Evolutionary conservation across 805 yeast species (phyloP).

Genomic region (Metschnikowia anglica): DNA sequence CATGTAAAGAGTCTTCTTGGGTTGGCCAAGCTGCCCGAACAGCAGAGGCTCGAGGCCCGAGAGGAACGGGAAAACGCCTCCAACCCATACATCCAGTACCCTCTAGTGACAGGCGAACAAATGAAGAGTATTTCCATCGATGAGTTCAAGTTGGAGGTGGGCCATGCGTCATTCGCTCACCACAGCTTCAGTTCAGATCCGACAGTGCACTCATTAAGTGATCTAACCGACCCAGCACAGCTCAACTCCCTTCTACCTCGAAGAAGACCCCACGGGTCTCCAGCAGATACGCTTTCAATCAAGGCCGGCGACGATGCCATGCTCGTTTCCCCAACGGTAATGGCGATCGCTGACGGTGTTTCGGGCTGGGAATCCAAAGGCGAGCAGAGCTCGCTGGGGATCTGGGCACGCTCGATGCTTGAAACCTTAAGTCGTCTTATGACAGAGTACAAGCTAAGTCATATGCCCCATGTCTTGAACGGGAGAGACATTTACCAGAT

Average conservation of each 20-base stretch:
- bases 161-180: constrained; percentile 48
- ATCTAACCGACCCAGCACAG: constrained; percentile 48
- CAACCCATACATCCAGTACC: constrained; percentile 42
- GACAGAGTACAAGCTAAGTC: constrained; percentile 44
- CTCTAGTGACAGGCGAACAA: constrained; percentile 41
- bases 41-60: constrained; percentile 23
- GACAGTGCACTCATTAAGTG: constrained; percentile 48
- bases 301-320: constrained; percentile 60
- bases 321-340: constrained; percentile 50
- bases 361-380: constrained; percentile 53
- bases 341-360: constrained; percentile 59
- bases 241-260: constrained; percentile 47
- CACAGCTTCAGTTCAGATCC: constrained; percentile 43
- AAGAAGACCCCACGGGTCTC: constrained; percentile 52
- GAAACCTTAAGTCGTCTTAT: constrained; percentile 49
- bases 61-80: constrained; percentile 24
- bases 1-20: not conserved
- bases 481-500: constrained; percentile 43
- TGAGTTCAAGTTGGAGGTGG: constrained; percentile 42
- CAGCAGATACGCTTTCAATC: constrained; percentile 50
- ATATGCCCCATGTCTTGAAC: constrained; percentile 37
- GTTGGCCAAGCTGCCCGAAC: no score
- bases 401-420: constrained; percentile 53
- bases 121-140: constrained; percentile 34
- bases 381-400: constrained; percentile 45